Evolutionary conservation across 768 basidiomycete genomes (phyloP).

Genomic region (Pleurotus ostreatus): DNA sequence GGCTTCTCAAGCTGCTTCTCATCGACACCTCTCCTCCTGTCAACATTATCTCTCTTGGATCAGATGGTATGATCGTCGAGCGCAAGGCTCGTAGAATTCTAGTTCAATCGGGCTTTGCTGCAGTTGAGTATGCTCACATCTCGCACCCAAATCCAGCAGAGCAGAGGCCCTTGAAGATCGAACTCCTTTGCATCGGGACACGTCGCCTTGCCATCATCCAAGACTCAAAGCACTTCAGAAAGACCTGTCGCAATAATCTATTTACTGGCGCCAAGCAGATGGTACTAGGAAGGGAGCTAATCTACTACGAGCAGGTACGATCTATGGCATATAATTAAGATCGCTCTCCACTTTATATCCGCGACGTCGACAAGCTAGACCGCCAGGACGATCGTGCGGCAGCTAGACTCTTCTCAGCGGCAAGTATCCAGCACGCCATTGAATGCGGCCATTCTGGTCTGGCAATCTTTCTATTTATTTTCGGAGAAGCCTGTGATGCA

Average conservation of each 20-base stretch:
- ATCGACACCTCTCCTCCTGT: background rate
- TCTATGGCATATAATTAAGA: conserved; percentile 13
- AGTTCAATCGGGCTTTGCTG: background rate
- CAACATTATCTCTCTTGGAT: conserved; percentile 4
- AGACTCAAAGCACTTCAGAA: conserved; percentile 33
- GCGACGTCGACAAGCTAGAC: conserved; percentile 22
- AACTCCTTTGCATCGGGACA: conserved; percentile 12
- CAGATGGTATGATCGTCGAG: conserved; percentile 9
- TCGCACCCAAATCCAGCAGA: background rate
- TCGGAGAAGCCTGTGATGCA: conserved; percentile 31
- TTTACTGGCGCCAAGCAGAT: conserved; percentile 26
- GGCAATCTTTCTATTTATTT: conserved; percentile 33
- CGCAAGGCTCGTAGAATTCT: background rate
- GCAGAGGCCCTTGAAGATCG: conserved; percentile 1
- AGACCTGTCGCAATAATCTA: background rate
- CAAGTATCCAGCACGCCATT: conserved; percentile 15
- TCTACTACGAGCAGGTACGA: conserved; percentile 17
- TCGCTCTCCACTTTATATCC: conserved; percentile 16
- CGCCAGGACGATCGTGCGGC: conserved; percentile 38
- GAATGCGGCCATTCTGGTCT: conserved; percentile 15
- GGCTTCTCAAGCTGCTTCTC: background rate
- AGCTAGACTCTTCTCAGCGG: conserved; percentile 27
- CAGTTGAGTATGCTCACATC: background rate
- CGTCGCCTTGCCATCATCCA: conserved; percentile 22
- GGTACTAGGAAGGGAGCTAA: conserved; percentile 17